Evolutionary conservation across 495 filamentous ascomycete species (phyloP), one percentile per base, ranked within the genome.

Genomic region (Hypoxylon intermedium): DNA sequence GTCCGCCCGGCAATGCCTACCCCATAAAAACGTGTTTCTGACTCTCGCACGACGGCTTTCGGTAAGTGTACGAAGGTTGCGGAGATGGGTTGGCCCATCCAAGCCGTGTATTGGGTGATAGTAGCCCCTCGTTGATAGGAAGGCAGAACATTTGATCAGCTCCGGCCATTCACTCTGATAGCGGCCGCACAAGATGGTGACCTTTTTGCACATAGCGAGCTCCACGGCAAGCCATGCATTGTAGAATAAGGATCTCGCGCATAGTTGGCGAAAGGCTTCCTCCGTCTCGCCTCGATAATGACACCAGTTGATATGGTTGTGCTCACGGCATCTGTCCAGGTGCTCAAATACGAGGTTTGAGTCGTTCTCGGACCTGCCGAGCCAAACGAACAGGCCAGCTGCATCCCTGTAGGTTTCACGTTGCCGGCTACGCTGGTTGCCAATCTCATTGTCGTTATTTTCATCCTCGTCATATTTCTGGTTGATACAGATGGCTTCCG

Each of bases 341-440:
- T 45, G 50, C 11, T 61, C 58, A 12, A 61, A 61, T 26, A 61
- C 50, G 9, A 55, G 58, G 9, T 61, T 44, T 1, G 51, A 61
- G 3, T 61, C 43, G 16, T 61, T 15, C 44, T 48, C 44, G 11
- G 44, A 20, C 3, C 23, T 7, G 13, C 58, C 58, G 18, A 61
- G 37, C 58, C 58, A 61, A 13, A 38, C 51, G 24, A 61, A 44
- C 12, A 61, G 44, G 37, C 38, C 36, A 20, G 13, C 42, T 9
- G 58, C 51, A 1, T 12, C 19, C 16, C 34, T 20, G 9, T 55
- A 55, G 24, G 36, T 55, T 15, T 13, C 6, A 12, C 9, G 15
- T 31, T 55, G n/a, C 9, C 20, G 21, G 9, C 36, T 37, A 21
- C 19, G 34, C 7, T 55, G 50, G 2, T 0, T 5, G 23, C 12